These are phyloP conservation scores for Amanita fuliginea DNA, from an alignment of 768 basidiomycete genomes.

Conservation along the genomic window DNA sequence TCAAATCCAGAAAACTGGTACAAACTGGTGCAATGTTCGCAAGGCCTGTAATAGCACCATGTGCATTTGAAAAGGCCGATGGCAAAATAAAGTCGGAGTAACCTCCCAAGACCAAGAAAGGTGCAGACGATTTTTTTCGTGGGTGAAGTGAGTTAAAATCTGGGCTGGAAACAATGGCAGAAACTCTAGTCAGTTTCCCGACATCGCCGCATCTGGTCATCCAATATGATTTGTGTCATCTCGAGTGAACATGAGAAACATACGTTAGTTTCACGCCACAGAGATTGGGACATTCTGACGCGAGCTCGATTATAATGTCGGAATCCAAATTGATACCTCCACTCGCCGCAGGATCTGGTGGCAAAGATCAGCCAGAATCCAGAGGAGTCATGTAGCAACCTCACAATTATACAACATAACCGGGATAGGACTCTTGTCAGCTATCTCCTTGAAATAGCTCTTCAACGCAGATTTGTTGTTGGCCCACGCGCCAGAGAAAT, in stretches of 20 bases:
- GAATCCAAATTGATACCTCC: conserved; percentile 91
- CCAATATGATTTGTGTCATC: conserved; percentile 6
- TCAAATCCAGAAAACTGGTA: conserved; percentile 8
- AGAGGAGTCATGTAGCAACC: conserved; percentile 16
- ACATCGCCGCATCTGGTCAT: conserved; percentile 72
- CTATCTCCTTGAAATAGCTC: conserved; percentile 67
- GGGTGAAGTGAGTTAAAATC: conserved; percentile 50
- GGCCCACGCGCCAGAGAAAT: conserved; percentile 70
- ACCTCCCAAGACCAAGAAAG: conserved; percentile 82
- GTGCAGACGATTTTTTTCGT: conserved; percentile 51
- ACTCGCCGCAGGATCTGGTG: conserved; percentile 70
- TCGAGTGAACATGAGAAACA: conserved; percentile 16
- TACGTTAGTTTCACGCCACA: conserved; percentile 87
- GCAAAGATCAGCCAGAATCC: conserved; percentile 8
- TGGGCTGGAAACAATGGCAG: conserved; percentile 48
- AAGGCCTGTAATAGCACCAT: conserved; percentile 87
- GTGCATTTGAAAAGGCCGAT: conserved; percentile 57
- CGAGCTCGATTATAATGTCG: conserved; percentile 75
- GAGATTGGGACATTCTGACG: conserved; percentile 63
- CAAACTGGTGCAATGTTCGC: conserved; percentile 73
- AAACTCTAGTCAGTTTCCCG: conserved; percentile 82
- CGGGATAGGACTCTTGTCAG: conserved; percentile 74
- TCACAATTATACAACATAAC: conserved; percentile 84
- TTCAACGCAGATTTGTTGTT: conserved; percentile 59
- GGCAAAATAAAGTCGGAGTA: conserved; percentile 78